A percentile compares a stretch with the other conserved stretches of the same genome.
These are phyloP conservation scores for Juglanconis sp. DNA, from an alignment of 2,329 filamentous ascomycete genomes.

Conservation along the genomic window DNA sequence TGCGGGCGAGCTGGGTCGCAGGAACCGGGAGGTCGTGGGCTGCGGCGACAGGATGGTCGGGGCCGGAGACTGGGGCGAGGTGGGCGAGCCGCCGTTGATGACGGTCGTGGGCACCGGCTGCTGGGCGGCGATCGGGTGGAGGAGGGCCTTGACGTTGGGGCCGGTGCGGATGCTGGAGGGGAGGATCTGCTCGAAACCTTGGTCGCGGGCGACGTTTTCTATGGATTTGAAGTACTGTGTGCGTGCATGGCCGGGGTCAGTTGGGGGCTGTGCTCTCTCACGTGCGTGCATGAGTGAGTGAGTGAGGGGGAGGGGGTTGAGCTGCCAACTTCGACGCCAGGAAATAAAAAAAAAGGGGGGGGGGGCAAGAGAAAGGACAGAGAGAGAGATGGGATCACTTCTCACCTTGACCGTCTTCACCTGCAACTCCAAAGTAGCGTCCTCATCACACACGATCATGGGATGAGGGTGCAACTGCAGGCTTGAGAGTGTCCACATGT, in stretches of 20 bases:
- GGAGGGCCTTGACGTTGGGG: conserved; percentile 25
- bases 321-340: too few species aligned
- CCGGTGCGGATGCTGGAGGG: conserved; percentile 54
- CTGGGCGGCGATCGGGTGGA: conserved; percentile 17
- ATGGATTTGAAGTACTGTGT: conserved; percentile 58
- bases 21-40: conserved; percentile 52
- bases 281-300: too few species aligned
- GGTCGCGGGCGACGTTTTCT: conserved; percentile 48
- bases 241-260: not conserved
- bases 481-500: conserved; percentile 76
- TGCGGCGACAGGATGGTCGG: conserved; percentile 51
- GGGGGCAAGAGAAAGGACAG: not conserved
- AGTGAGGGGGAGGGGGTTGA: too few species aligned
- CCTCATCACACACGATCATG: conserved; percentile 73
- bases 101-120: conserved; percentile 25
- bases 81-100: conserved; percentile 35
- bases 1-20: conserved; percentile 49
- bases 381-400: not conserved
- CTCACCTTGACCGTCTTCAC: conserved; percentile 60
- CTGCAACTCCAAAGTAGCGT: conserved; percentile 61
- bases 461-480: conserved; percentile 71
- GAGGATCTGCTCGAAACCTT: conserved; percentile 45
- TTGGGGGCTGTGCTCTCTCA: not conserved
- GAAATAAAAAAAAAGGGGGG: not conserved
- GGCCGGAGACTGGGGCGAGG: conserved; percentile 25